Evolutionary conservation across 2,329 filamentous ascomycete genomes (phyloP).

Genomic region (Hypomyces rosellus): DNA sequence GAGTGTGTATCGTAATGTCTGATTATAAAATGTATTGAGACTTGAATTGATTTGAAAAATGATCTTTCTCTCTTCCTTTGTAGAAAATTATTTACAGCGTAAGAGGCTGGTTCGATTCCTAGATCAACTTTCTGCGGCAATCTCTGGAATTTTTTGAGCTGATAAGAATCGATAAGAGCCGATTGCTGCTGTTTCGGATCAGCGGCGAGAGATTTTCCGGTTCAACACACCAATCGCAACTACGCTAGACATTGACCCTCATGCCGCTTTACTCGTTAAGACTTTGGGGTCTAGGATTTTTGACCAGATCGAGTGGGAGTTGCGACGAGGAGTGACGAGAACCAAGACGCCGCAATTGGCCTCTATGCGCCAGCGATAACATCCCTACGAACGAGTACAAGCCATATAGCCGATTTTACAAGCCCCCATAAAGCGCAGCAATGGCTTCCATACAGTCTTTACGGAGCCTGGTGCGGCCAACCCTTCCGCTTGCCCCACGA

Average conservation of each 20-base stretch:
- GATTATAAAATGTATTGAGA: background rate
- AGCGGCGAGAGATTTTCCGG: conserved; percentile 24
- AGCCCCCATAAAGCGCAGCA: conserved; percentile 1
- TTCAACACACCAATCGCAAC: background rate
- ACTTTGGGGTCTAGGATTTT: conserved; percentile 8
- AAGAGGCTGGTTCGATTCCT: background rate
- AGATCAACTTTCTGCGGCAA: conserved; percentile 8
- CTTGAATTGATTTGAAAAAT: background rate
- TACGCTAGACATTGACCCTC: too few species aligned
- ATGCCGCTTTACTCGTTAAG: background rate
- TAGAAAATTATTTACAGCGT: background rate
- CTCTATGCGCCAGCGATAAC: conserved; percentile 21
- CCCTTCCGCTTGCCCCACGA: conserved; percentile 26
- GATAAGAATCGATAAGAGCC: conserved; percentile 19
- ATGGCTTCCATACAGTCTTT: conserved; percentile 37
- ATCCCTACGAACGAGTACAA: background rate
- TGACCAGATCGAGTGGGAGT: conserved; percentile 16
- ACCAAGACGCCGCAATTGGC: conserved; percentile 23
- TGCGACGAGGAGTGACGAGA: conserved; percentile 14
- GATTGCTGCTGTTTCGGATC: conserved; percentile 18
- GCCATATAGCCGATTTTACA: background rate
- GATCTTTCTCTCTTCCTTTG: background rate
- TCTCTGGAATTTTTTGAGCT: conserved; percentile 17
- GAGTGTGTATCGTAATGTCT: background rate
- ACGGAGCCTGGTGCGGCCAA: conserved; percentile 36